Base-by-base conservation (phyloP, 306 rosid genomes). In the Cucurbita pepo region DNA sequence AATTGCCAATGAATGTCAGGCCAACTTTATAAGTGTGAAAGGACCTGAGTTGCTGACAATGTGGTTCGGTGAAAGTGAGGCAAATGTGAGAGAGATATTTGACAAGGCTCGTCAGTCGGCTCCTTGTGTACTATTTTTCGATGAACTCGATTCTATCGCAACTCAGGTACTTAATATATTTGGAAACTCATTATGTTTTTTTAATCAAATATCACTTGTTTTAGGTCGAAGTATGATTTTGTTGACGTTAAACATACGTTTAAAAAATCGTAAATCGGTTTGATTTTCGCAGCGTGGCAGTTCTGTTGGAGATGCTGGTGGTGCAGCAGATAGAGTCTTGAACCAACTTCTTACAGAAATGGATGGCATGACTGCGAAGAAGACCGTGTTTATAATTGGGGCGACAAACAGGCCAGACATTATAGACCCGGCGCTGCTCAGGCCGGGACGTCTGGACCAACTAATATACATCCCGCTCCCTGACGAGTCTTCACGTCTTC, bases 31-130 rank as follows among this genome's bases (percentile, higher is more conserved):
- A 47, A 88, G 93, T 54, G 80, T 88, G 36, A 86, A 86, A 75
- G 93, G 93, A 54, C 93, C 93, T 5, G 93, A 86, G 80, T 66
- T 86, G 77, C 82, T 88, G 48, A 88, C 93, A 41, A 86, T 86
- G 93, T 88, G 94, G 94, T 88, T 86, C 22, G 94, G 94, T 30
- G 90, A 88, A 76, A 88, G 92, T 45, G 93, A 88, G 77, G 93
- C 93, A 65, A 88, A 88, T 9, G 88, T 88, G 13, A 83, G 87
- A 8, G 93, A 88, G 82, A 88, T 88, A 75, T 86, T 88, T 59
- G 93, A 86, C 75, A 88, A 88, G 75, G 95, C 95, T 37, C 78
- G 89, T 44, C 87, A 81, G 66, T 88, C 91, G 22, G 89, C 95
- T 69, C 95, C 95, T 11, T 88, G 91, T 52, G 95, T 88, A 51